Conservation (phyloP, 106 monocot species). For the Alisma plantagoaquatica region DNA sequence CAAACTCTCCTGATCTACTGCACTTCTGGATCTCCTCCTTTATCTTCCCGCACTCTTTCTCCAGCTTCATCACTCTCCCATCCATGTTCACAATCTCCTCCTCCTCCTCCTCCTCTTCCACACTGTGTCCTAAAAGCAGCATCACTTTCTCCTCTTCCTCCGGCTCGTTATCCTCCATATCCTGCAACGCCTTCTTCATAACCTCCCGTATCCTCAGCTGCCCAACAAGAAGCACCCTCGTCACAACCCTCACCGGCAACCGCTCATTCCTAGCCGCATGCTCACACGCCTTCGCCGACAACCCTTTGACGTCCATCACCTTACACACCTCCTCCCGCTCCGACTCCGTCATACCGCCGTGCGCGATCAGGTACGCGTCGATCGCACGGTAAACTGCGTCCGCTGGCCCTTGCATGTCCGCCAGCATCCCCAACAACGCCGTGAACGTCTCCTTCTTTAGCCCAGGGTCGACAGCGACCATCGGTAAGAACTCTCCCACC, state of each 20-base stretch:
- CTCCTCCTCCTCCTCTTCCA: not conserved
- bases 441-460: constrained; percentile 26
- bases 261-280: constrained; percentile 28
- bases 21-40: not conserved
- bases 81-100: not conserved
- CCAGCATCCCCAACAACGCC: constrained; percentile 16
- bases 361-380: constrained; percentile 25
- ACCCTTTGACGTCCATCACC: constrained; percentile 10
- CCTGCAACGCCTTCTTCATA: constrained; percentile 3
- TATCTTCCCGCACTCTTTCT: not conserved
- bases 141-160: not conserved
- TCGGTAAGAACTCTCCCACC: constrained; percentile 18
- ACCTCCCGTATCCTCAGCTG: constrained; percentile 22
- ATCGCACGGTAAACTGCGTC: constrained; percentile 36
- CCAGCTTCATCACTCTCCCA: not conserved
- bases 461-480: constrained; percentile 15
- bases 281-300: constrained; percentile 29
- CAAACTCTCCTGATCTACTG: constrained; percentile 2
- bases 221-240: constrained; percentile 24
- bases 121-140: not conserved
- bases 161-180: not conserved
- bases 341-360: constrained; percentile 24
- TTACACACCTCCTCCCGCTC: constrained; percentile 42
- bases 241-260: constrained; percentile 26
- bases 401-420: constrained; percentile 1